These are phyloP conservation scores for Coemansia sp. DNA, from an alignment of 192 early-diverging fungal genomes.

Conservation along the genomic window DNA sequence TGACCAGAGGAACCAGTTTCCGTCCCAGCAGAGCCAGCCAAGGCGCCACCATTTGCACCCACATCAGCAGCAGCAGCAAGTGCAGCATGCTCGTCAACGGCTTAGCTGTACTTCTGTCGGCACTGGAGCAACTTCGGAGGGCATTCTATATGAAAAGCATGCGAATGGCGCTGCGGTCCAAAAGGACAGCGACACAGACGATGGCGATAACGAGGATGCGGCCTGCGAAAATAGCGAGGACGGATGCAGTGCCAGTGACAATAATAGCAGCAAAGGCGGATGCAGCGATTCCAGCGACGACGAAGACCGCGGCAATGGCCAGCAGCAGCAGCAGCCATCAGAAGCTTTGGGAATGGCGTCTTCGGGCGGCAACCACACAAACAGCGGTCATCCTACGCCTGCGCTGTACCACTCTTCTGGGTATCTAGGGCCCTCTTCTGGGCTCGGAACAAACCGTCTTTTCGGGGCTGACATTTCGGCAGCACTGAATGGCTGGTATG, in stretches of 20 bases:
- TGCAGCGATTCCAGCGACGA: background rate
- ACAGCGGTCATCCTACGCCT: constrained; percentile 1
- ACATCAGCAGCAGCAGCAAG: background rate
- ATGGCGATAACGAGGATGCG: background rate
- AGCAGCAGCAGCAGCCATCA: background rate
- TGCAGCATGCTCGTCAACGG: background rate
- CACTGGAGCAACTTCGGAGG: background rate
- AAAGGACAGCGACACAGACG: background rate
- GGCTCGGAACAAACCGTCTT: background rate
- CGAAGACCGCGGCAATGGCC: background rate
- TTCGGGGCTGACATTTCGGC: constrained; percentile 24
- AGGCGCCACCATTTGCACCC: background rate
- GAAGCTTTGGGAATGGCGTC: background rate
- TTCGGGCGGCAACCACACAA: constrained; percentile 1
- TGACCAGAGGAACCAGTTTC: background rate
- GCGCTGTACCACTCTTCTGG: background rate
- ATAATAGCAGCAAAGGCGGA: no score
- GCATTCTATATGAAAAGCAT: no score
- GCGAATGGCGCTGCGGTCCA: background rate
- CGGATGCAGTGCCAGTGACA: background rate
- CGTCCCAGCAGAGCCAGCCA: background rate
- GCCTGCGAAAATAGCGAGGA: background rate
- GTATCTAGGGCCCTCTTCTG: background rate
- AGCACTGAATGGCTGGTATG: constrained; percentile 52
- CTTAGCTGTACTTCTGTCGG: background rate